These are phyloP conservation scores for Fraxinus latifolia DNA, from an alignment of 305 asterid genomes.

Conservation along the genomic window DNA sequence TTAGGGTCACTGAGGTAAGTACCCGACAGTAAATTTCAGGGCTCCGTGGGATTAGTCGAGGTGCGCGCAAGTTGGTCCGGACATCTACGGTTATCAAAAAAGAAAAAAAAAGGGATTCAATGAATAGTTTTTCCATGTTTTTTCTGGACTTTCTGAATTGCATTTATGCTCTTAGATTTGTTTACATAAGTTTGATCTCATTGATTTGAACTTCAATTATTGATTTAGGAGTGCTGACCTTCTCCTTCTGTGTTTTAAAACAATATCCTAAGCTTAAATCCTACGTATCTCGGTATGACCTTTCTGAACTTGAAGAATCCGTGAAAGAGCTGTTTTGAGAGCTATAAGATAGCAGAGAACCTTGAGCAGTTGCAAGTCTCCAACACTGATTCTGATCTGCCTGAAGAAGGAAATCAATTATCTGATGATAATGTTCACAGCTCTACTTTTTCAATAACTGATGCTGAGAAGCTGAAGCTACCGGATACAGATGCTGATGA, in stretches of 20 bases:
- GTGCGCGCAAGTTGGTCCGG: too few species aligned
- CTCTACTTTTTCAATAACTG: slow-evolving; percentile 48
- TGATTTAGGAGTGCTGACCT: background rate
- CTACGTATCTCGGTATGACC: slow-evolving; percentile 51
- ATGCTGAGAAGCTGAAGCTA: slow-evolving; percentile 45
- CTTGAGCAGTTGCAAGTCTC: slow-evolving; percentile 54
- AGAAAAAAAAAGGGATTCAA: too few species aligned
- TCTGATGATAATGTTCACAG: slow-evolving; percentile 63
- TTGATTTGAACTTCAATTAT: background rate
- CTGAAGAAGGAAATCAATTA: slow-evolving; percentile 49
- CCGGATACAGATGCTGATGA: slow-evolving; percentile 32
- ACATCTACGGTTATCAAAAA: too few species aligned
- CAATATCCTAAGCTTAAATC: slow-evolving; percentile 40
- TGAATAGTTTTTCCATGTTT: background rate
- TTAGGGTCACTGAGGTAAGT: too few species aligned
- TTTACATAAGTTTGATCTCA: background rate
- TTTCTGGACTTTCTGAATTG: background rate
- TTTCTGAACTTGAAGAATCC: slow-evolving; percentile 50
- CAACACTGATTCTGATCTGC: slow-evolving; percentile 49
- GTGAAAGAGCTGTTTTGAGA: slow-evolving; percentile 57
- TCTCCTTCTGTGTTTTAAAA: background rate
- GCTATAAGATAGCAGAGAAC: slow-evolving; percentile 54
- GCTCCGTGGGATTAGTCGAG: too few species aligned
- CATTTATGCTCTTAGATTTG: background rate
- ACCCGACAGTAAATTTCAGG: too few species aligned